Evolutionary conservation across 2,329 filamentous ascomycete species (phyloP).

Genomic region (Talaromyces sp.): DNA sequence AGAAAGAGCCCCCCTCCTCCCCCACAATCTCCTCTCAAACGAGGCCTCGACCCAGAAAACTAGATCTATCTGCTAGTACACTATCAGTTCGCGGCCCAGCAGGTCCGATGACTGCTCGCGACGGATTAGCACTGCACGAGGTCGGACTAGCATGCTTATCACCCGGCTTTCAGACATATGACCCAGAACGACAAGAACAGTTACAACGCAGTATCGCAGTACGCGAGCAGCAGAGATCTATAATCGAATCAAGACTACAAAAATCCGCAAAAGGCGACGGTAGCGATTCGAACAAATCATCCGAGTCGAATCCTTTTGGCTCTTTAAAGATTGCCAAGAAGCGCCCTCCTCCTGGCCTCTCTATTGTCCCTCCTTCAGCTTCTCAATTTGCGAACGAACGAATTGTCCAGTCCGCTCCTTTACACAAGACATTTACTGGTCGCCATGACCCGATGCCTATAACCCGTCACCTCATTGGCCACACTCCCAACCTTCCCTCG

Average conservation of each 20-base stretch:
- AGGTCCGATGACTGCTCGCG: slow-evolving; percentile 68
- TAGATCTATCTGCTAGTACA: slow-evolving; percentile 46
- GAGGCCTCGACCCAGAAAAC: slow-evolving; percentile 47
- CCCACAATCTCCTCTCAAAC: slow-evolving; percentile 69
- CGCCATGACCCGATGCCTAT: slow-evolving; percentile 74
- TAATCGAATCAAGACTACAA: slow-evolving; percentile 88
- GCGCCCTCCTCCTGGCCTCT: slow-evolving; percentile 77
- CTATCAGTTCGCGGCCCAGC: slow-evolving; percentile 65
- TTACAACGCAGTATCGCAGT: slow-evolving; percentile 91
- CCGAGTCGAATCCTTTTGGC: slow-evolving; percentile 44
- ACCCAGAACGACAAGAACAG: slow-evolving; percentile 95
- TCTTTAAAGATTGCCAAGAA: slow-evolving; percentile 39
- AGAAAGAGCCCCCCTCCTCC: slow-evolving; percentile 85
- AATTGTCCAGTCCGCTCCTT: slow-evolving; percentile 92
- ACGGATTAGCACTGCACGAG: slow-evolving; percentile 75
- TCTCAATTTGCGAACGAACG: slow-evolving; percentile 90
- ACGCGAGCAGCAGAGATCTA: slow-evolving; percentile 86
- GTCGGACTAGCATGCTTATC: slow-evolving; percentile 92
- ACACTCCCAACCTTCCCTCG: slow-evolving; percentile 75
- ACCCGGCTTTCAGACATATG: slow-evolving; percentile 91
- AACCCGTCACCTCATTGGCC: slow-evolving; percentile 74
- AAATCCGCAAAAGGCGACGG: slow-evolving; percentile 80
- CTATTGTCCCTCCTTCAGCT: slow-evolving; percentile 91
- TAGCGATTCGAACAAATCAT: slow-evolving; percentile 57
- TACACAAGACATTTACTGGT: slow-evolving; percentile 93